Percentiles rank a stretch among this genome's conserved stretches.
These are phyloP conservation scores for Penicillium sp. DNA, from an alignment of 2,329 filamentous ascomycete genomes.

Conservation along the genomic window DNA sequence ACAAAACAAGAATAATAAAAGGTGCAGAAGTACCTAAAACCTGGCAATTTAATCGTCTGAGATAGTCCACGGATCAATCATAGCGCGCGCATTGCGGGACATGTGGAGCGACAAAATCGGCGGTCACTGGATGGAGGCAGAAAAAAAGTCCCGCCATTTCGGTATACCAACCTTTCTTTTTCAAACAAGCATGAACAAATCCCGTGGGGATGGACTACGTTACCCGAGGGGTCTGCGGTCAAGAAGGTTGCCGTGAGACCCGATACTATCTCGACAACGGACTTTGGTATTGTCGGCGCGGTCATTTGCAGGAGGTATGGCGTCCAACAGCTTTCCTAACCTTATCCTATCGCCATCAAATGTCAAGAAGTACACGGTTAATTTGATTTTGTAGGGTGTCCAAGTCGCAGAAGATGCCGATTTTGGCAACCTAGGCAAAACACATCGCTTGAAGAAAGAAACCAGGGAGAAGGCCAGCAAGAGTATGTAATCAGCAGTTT, in stretches of 20 bases:
- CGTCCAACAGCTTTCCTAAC: conserved; percentile 7
- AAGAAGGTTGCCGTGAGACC: conserved; percentile 67
- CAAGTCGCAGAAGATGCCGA: conserved; percentile 64
- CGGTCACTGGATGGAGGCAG: conserved; percentile 23
- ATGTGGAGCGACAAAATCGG: conserved; percentile 13
- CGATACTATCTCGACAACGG: conserved; percentile 74
- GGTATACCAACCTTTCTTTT: conserved; percentile 7
- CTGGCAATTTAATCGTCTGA: neutral
- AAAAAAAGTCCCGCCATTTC: conserved; percentile 22
- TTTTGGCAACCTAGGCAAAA: conserved; percentile 62
- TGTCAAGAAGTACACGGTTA: neutral
- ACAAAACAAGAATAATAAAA: neutral
- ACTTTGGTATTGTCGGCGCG: conserved; percentile 74
- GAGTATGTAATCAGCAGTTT: conserved; percentile 36
- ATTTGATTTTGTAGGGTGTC: conserved; percentile 30
- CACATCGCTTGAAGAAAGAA: conserved; percentile 56
- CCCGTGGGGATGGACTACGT: conserved; percentile 43
- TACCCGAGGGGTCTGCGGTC: conserved; percentile 52
- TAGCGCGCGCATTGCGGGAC: conserved; percentile 3
- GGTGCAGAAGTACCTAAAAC: neutral
- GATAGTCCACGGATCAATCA: neutral
- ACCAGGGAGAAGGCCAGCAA: conserved; percentile 53
- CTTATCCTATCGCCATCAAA: conserved; percentile 3
- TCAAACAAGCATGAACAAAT: conserved; percentile 32
- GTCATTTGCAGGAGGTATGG: conserved; percentile 72